phyloP scores from a whole-genome alignment of 1,284 basidiomycete species.

The Uromyces viciae-fabae region DNA sequence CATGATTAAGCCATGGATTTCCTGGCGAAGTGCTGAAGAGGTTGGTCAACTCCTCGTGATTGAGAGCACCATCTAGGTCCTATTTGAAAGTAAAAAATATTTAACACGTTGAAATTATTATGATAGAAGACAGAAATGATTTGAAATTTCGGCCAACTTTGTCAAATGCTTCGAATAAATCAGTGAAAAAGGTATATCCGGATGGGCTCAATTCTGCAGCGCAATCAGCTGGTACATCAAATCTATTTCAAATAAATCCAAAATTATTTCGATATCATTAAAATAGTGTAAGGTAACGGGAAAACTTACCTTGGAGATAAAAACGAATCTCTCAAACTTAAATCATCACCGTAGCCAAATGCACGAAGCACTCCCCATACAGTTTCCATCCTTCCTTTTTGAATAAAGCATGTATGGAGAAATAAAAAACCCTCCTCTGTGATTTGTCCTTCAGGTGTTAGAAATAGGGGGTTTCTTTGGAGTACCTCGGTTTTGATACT shows the following conservation, averaged over 20 bases:
- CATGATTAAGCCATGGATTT: constrained; percentile 80
- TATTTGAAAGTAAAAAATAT: constrained; percentile 52
- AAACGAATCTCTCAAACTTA: constrained; percentile 82
- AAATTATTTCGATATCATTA: too few species aligned
- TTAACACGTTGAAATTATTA: background rate
- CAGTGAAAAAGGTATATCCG: constrained; percentile 95
- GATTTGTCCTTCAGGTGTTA: constrained; percentile 63
- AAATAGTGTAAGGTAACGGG: constrained; percentile 45
- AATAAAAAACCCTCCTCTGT: constrained; percentile 92
- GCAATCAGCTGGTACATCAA: constrained; percentile 87
- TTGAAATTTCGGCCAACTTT: constrained; percentile 61
- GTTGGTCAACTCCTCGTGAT: constrained; percentile 75
- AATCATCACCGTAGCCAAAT: constrained; percentile 92
- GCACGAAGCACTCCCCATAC: constrained; percentile 94
- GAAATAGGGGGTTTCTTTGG: constrained; percentile 62
- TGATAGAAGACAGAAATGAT: background rate
- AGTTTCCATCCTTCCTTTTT: constrained; percentile 90
- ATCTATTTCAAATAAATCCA: constrained; percentile 59
- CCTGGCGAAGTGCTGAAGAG: constrained; percentile 92
- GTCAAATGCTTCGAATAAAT: constrained; percentile 93
- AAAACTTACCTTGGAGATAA: constrained; percentile 70
- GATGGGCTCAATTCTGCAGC: constrained; percentile 88
- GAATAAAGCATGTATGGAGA: constrained; percentile 94
- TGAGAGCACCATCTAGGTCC: constrained; percentile 93
- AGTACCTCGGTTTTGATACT: constrained; percentile 66